Evolutionary conservation across 2,329 filamentous ascomycete genomes (phyloP).

Genomic region (Phoma herbarum): DNA sequence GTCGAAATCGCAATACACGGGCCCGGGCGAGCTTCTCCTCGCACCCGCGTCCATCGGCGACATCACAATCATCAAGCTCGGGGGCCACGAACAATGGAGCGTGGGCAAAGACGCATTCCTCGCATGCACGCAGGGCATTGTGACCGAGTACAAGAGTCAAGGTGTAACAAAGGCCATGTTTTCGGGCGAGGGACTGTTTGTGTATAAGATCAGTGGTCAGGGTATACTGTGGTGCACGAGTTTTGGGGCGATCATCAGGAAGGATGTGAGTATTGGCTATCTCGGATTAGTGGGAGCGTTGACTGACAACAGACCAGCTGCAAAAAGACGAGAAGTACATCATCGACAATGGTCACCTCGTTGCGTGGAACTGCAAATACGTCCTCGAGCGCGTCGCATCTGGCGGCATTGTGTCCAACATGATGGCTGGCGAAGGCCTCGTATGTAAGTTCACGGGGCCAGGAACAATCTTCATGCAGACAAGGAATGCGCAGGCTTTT

Average conservation of each 20-base stretch:
- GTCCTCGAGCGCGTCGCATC: conserved; percentile 87
- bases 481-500: conserved; percentile 78
- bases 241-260: conserved; percentile 93
- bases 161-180: conserved; percentile 91
- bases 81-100: conserved; percentile 78
- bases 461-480: conserved; percentile 91
- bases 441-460: conserved; percentile 94
- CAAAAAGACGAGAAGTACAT: conserved; percentile 82
- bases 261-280: conserved; percentile 72
- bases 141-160: conserved; percentile 88
- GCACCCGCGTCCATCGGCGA: conserved; percentile 84
- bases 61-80: conserved; percentile 79
- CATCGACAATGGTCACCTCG: conserved; percentile 90
- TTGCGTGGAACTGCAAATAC: conserved; percentile 97
- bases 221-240: conserved; percentile 90
- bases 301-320: conserved; percentile 49
- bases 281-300: too few relatives aligned
- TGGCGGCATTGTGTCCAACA: conserved; percentile 88
- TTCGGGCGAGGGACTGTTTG: conserved; percentile 88
- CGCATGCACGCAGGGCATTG: conserved; percentile 83
- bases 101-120: conserved; percentile 89
- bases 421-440: conserved; percentile 83
- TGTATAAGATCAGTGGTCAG: conserved; percentile 83
- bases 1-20: conserved; percentile 79
- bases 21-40: conserved; percentile 88